Evolutionary conservation across 83 land plant species (phyloP), one percentile per base, ranked within the genome.

Genomic region (Larix sibirica): DNA sequence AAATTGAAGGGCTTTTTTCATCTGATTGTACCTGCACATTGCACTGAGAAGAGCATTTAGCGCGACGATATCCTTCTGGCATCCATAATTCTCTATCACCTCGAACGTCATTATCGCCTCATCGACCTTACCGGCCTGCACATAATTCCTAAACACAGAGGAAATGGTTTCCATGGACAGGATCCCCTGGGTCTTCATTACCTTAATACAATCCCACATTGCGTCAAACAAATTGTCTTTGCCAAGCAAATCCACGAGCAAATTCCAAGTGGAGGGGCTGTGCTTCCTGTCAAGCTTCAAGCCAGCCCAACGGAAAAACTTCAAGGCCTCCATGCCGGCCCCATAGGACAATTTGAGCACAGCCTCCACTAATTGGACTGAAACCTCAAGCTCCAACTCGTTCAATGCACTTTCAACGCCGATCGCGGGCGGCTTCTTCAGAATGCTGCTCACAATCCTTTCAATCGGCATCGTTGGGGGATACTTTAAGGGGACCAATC

Each of bases 211-310:
- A 23, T 82, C 77, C 87, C 87, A 85, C 84, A 82, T 82, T 62
- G 77, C 77, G 10, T 82, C 84, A 69, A 82, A 85, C 13, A 77
- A 69, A 2, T 21, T 21, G 36, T 82, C 75, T 36, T 82, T 82
- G 6, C 87, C 87, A 42, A 85, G 81, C 42, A 85, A 33, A 75
- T 85, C 87, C 23, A 85, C 77, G 3, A 85, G 0, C 36, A 85
- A 54, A 64, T 85, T 85, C 84, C 84, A 85, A 6, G 87, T 23
- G 59, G 78, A 67, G 20, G 87, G 84, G 67, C 62, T 81, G 81
- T 85, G 86, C 23, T 80, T 47, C 17, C 12, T 5, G 12, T 2
- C 18, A 33, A 24, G 62, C 10, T 16, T 56, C 63, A 24, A 6
- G 58, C 83, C 66, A 13, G 84, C n/a, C 85, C 85, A 85, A 31